Conservation (phyloP, 768 basidiomycete species). For the Rhodotorula babjevae region DNA sequence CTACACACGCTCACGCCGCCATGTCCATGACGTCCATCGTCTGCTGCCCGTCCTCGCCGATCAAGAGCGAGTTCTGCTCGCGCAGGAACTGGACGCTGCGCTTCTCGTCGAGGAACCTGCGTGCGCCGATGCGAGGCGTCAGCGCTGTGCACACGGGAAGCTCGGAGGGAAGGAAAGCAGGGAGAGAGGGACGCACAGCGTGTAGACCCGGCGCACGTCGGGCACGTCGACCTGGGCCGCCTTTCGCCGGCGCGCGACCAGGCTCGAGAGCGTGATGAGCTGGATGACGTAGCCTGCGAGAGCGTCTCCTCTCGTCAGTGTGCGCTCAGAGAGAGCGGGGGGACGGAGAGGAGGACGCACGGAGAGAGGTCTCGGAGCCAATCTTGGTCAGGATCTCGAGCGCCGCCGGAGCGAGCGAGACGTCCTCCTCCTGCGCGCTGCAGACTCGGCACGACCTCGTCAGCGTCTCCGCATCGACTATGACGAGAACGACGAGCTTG, state of each 20-base stretch:
- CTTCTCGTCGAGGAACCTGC: slow-evolving; percentile 87
- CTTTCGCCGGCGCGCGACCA: slow-evolving; percentile 78
- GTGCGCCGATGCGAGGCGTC: background rate
- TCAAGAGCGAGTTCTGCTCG: slow-evolving; percentile 50
- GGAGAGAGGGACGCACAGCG: slow-evolving; percentile 23
- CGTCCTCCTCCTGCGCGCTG: slow-evolving; percentile 93
- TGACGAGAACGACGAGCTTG: background rate
- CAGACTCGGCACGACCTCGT: background rate
- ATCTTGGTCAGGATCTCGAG: slow-evolving; percentile 76
- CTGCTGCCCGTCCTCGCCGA: slow-evolving; percentile 34
- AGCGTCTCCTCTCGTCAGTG: background rate
- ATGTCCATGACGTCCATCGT: slow-evolving; percentile 13
- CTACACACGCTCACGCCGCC: background rate
- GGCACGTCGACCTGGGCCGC: slow-evolving; percentile 73
- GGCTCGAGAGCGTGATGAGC: slow-evolving; percentile 84
- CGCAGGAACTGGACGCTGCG: slow-evolving; percentile 85
- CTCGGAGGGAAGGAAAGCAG: background rate
- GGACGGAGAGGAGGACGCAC: slow-evolving; percentile 10
- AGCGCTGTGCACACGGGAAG: background rate
- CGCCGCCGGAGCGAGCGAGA: slow-evolving; percentile 69
- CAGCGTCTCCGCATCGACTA: background rate
- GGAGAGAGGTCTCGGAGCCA: slow-evolving; percentile 80
- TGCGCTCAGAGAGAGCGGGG: no score
- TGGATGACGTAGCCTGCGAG: slow-evolving; percentile 72
- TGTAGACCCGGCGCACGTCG: slow-evolving; percentile 77